Conservation (phyloP, 441 rosid genomes). For the Corymbia citriodora region DNA sequence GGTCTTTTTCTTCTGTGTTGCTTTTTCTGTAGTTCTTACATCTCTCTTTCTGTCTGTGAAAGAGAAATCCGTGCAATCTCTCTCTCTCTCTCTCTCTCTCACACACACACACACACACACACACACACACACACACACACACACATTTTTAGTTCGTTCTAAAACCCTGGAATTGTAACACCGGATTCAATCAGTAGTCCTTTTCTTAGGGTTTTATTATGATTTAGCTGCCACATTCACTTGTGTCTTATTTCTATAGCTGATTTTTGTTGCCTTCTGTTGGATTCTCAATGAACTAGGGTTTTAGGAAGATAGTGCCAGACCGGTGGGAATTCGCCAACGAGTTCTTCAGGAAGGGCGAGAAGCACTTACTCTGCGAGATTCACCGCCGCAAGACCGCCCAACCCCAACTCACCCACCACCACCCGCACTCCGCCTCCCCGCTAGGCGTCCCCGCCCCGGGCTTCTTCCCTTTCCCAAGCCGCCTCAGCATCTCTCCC, state of each 20-base stretch:
- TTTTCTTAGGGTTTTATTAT: neutral
- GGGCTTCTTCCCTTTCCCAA: neutral
- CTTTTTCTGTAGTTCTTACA: neutral
- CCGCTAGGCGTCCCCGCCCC: neutral
- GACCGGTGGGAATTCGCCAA: neutral
- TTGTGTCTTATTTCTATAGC: neutral
- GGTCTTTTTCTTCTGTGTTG: neutral
- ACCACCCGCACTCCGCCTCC: neutral
- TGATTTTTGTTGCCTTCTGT: neutral
- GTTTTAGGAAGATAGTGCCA: slow-evolving; percentile 1
- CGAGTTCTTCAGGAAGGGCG: slow-evolving; percentile 5
- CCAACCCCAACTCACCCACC: neutral
- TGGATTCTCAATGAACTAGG: neutral
- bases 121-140: neutral
- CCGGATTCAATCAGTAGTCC: neutral
- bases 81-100: neutral
- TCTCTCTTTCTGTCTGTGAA: neutral
- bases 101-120: neutral
- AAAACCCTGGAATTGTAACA: neutral
- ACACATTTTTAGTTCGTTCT: neutral
- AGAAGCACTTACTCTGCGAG: slow-evolving; percentile 4
- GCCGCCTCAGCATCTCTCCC: neutral
- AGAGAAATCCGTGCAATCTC: neutral
- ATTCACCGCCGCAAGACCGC: slow-evolving; percentile 4
- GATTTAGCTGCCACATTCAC: neutral